Conservation (phyloP, 1,284 basidiomycete genomes). For the Phylloporus sp. region DNA sequence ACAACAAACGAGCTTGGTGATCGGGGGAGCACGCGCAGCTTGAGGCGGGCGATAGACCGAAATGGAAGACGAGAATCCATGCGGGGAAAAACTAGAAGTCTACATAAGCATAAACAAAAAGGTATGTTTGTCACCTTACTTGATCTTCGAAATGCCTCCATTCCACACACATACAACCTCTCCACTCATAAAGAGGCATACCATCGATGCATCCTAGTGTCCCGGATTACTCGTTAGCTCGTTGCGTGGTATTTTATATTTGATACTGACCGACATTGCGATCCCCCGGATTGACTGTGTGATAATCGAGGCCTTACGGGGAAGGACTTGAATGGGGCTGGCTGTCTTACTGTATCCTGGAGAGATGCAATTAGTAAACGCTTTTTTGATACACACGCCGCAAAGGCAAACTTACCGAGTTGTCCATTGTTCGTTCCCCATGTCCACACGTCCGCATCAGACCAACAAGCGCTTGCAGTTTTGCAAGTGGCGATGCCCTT, state of each 20-base stretch:
- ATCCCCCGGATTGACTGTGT: slow-evolving; percentile 71
- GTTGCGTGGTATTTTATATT: too few relatives aligned
- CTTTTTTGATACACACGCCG: neutral
- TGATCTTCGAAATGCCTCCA: slow-evolving; percentile 76
- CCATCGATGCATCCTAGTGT: slow-evolving; percentile 79
- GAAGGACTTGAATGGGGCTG: slow-evolving; percentile 80
- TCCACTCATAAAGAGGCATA: slow-evolving; percentile 71
- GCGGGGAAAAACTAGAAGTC: slow-evolving; percentile 61
- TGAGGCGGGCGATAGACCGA: slow-evolving; percentile 82
- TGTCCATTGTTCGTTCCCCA: slow-evolving; percentile 98
- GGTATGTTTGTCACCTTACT: slow-evolving; percentile 45
- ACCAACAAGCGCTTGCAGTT: slow-evolving; percentile 91
- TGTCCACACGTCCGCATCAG: slow-evolving; percentile 83
- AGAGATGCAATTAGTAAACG: neutral
- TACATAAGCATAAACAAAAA: slow-evolving; percentile 19
- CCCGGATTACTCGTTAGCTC: neutral
- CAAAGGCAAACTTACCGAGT: slow-evolving; percentile 60
- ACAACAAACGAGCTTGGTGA: slow-evolving; percentile 82
- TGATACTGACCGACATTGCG: slow-evolving; percentile 71
- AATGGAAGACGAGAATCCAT: slow-evolving; percentile 74
- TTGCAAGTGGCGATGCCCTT: slow-evolving; percentile 88
- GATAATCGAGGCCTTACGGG: slow-evolving; percentile 84
- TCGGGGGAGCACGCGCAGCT: slow-evolving; percentile 68
- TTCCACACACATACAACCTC: slow-evolving; percentile 89
- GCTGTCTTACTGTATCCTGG: slow-evolving; percentile 76